Conservation (phyloP, 164 flowering plant species). For the Echeveria elegans region DNA sequence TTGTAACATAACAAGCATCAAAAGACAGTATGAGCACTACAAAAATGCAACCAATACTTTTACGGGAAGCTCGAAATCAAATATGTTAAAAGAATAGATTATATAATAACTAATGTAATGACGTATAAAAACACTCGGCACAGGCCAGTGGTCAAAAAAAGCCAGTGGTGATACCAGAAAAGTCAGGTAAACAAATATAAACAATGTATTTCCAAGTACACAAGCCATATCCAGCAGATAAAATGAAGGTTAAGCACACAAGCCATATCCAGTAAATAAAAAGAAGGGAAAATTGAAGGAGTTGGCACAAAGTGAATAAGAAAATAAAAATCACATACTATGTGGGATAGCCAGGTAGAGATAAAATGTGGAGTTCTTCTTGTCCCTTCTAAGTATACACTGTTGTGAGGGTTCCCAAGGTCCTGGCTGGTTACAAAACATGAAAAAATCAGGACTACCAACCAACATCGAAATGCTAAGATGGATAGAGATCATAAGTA, state of each 20-base stretch:
- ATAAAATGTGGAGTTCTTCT: constrained; percentile 53
- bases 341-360: constrained; percentile 37
- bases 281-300: too few species aligned
- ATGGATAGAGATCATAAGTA: too few species aligned
- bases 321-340: background rate
- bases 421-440: constrained; percentile 48
- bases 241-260: background rate
- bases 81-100: background rate
- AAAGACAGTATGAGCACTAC: background rate
- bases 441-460: constrained; percentile 7
- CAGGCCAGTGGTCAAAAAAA: background rate
- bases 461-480: background rate
- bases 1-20: background rate
- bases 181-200: background rate
- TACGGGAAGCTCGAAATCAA: background rate
- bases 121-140: background rate
- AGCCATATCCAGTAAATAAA: background rate
- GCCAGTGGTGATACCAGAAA: background rate
- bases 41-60: background rate
- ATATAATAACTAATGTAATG: background rate
- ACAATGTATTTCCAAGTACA: background rate
- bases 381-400: constrained; percentile 59
- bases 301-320: background rate
- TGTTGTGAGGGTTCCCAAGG: constrained; percentile 51
- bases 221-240: background rate